Conservation (phyloP, 1,284 basidiomycete species). For the Entoloma clypeatum region DNA sequence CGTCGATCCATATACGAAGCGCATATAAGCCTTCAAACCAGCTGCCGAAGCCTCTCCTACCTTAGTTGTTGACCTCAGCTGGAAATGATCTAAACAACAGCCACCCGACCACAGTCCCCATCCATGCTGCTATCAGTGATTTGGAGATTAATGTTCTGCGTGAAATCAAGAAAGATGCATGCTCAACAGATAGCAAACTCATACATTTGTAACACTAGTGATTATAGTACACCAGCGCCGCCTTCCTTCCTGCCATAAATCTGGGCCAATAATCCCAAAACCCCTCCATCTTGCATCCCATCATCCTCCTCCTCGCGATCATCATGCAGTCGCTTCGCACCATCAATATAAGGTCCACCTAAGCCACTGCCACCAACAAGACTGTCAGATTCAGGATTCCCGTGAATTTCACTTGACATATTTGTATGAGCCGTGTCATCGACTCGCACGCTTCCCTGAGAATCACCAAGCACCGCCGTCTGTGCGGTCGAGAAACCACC, state of each 20-base stretch:
- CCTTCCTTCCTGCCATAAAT: constrained; percentile 69
- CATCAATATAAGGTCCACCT: constrained; percentile 73
- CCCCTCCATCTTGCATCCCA: constrained; percentile 62
- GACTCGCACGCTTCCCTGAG: constrained; percentile 50
- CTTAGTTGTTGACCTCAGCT: constrained; percentile 22
- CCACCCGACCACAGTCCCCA: no score
- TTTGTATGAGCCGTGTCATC: constrained; percentile 9
- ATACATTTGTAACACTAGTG: constrained; percentile 4
- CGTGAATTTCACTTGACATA: constrained; percentile 33
- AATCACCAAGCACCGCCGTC: constrained; percentile 69
- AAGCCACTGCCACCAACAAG: constrained; percentile 57
- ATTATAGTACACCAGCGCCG: constrained; percentile 42
- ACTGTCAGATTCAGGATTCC: constrained; percentile 48
- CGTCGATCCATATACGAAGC: constrained; percentile 21
- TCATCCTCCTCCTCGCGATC: constrained; percentile 55
- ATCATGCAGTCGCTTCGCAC: constrained; percentile 38
- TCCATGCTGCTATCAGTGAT: no score
- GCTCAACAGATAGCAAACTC: no score
- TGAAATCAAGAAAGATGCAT: no score
- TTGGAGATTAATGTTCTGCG: no score
- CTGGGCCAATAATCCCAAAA: constrained; percentile 71
- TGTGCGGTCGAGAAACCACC: constrained; percentile 53
- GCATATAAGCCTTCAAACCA: constrained; percentile 18
- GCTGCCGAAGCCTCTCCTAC: constrained; percentile 25
- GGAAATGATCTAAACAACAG: no score